Evolutionary conservation across 257 asterid species (phyloP).

Genomic region (Jacaranda copaia): DNA sequence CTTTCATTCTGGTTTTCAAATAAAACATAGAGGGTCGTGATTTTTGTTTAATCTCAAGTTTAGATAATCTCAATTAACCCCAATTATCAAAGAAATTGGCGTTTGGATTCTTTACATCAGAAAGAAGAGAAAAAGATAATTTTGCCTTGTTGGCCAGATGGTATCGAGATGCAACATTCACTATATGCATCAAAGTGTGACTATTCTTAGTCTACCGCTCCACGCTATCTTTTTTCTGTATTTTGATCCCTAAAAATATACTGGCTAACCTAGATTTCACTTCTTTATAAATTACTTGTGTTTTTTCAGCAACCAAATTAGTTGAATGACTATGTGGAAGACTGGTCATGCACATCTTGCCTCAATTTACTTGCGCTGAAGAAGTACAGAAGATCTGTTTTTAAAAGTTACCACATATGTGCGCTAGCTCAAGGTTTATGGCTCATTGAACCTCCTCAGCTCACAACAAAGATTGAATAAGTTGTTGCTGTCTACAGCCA

Average conservation of each 20-base stretch:
- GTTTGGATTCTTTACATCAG: no score
- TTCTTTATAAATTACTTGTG: slow-evolving; percentile 20
- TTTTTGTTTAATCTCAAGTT: no score
- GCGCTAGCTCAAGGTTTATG: slow-evolving; percentile 20
- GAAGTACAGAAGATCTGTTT: slow-evolving; percentile 25
- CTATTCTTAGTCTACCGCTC: background rate
- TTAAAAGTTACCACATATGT: slow-evolving; percentile 12
- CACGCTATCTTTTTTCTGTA: background rate
- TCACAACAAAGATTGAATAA: slow-evolving; percentile 16
- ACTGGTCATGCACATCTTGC: slow-evolving; percentile 15
- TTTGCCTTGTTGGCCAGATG: no score
- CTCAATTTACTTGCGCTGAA: slow-evolving; percentile 4
- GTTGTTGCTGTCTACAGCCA: slow-evolving; percentile 30
- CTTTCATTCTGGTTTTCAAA: no score
- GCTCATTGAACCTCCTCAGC: slow-evolving; percentile 23
- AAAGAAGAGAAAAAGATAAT: no score
- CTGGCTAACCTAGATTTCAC: background rate
- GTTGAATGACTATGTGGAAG: slow-evolving; percentile 13
- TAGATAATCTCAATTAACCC: no score
- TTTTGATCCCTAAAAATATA: background rate
- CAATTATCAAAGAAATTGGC: no score
- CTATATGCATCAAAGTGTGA: background rate
- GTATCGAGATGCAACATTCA: no score
- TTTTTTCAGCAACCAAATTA: slow-evolving; percentile 58
- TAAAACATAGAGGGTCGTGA: no score